phyloP scores from a whole-genome alignment of 495 filamentous ascomycete genomes.

The Penicillium simplicissimum region DNA sequence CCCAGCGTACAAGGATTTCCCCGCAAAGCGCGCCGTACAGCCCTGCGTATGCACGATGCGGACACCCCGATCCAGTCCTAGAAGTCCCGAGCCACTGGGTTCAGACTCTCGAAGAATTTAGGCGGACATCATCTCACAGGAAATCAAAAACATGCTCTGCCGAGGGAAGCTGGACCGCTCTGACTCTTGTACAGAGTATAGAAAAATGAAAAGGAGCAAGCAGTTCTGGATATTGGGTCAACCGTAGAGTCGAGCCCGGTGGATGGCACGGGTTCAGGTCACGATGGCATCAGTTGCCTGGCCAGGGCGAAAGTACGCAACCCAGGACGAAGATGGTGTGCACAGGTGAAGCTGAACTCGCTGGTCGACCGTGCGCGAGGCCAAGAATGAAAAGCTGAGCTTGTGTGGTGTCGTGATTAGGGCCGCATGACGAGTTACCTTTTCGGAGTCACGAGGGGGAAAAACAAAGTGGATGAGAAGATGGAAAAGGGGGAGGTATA shows the following conservation, averaged over 20 bases:
- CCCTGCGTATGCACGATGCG: constrained; percentile 2
- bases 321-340: constrained; percentile 1
- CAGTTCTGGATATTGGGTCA: background rate
- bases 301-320: background rate
- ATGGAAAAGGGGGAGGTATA: background rate
- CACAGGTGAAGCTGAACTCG: background rate
- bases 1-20: background rate
- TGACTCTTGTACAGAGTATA: background rate
- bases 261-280: background rate
- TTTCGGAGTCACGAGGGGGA: background rate
- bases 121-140: background rate
- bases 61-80: background rate
- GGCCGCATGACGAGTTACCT: background rate
- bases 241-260: background rate
- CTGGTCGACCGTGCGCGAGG: background rate
- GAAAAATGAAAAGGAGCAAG: background rate
- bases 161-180: background rate
- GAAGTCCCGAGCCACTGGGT: background rate
- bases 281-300: background rate
- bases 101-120: background rate
- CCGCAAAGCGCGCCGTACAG: background rate
- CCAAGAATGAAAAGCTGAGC: background rate
- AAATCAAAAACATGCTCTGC: background rate
- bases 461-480: background rate
- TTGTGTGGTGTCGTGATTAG: constrained; percentile 1